These are phyloP conservation scores for Pleurozium schreberi DNA, from an alignment of 225 moss, liverwort and hornwort species.

Conservation along the genomic window DNA sequence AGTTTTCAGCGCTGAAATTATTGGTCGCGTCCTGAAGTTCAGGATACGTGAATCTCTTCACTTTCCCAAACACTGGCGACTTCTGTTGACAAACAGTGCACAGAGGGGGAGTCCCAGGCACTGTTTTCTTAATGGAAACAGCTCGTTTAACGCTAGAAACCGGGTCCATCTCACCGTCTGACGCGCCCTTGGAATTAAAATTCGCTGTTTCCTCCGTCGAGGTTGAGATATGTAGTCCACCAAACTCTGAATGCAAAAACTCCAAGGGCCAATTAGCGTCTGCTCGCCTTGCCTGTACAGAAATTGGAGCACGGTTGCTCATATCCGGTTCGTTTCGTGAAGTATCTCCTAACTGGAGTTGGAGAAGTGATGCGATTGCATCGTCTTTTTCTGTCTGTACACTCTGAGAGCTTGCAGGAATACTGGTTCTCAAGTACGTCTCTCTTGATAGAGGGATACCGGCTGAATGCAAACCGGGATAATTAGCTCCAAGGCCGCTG, in stretches of 20 bases:
- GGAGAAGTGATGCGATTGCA: slow-evolving; percentile 3
- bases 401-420: neutral
- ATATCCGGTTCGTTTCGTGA: neutral
- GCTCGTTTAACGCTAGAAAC: slow-evolving; percentile 4
- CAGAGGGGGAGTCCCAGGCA: slow-evolving; percentile 30
- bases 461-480: neutral
- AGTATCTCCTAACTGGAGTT: neutral
- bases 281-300: slow-evolving; percentile 30
- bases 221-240: neutral
- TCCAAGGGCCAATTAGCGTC: slow-evolving; percentile 10
- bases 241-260: slow-evolving; percentile 5
- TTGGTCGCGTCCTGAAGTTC: slow-evolving; percentile 47
- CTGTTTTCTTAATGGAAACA: neutral
- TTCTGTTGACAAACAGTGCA: slow-evolving; percentile 49
- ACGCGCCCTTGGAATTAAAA: neutral
- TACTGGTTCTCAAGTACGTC: neutral
- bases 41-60: slow-evolving; percentile 24
- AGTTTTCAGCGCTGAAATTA: slow-evolving; percentile 39
- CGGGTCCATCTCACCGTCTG: neutral
- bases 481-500: neutral
- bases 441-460: slow-evolving; percentile 2
- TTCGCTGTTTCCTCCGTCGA: neutral
- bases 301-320: slow-evolving; percentile 9
- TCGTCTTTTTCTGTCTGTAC: neutral
- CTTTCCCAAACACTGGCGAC: slow-evolving; percentile 44